A percentile compares a stretch with the other conserved stretches of the same genome.
Evolutionary conservation across 441 rosid genomes (phyloP).

Genomic region (Populus tomentosa): DNA sequence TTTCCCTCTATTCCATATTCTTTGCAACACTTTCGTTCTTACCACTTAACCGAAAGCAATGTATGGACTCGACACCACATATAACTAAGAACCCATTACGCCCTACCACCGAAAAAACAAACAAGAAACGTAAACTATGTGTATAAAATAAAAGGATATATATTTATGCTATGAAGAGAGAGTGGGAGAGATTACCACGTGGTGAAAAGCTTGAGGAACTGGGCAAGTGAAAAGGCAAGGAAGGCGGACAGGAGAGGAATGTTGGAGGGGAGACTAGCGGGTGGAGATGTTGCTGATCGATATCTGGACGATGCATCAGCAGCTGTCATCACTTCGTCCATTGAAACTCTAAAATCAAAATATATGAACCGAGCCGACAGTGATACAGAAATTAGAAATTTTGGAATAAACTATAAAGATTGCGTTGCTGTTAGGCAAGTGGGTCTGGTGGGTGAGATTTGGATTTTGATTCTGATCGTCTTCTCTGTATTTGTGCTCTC

Average conservation of each 20-base stretch:
- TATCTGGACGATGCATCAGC: constrained; percentile 36
- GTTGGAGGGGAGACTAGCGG: constrained; percentile 37
- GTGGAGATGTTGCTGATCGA: constrained; percentile 30
- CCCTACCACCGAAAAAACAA: neutral
- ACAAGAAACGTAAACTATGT: neutral
- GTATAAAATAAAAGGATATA: neutral
- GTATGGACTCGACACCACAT: neutral
- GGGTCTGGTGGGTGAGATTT: neutral
- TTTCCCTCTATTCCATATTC: neutral
- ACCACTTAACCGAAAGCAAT: neutral
- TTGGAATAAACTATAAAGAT: neutral
- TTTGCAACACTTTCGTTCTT: neutral
- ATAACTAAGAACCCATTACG: neutral
- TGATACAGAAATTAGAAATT: neutral
- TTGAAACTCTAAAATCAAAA: constrained; percentile 9
- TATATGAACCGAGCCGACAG: neutral
- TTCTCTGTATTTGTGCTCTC: neutral
- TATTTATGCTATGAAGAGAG: neutral
- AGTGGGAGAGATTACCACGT: constrained; percentile 31
- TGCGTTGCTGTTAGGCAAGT: neutral
- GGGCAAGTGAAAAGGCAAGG: constrained; percentile 50
- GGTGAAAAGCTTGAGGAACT: constrained; percentile 60
- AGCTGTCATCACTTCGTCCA: constrained; percentile 42
- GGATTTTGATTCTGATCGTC: neutral
- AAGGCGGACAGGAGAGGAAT: constrained; percentile 49